Percentiles rank a stretch among this genome's conserved stretches.
These are phyloP conservation scores for Soucietia sequanensis DNA, from an alignment of 805 yeast species.

Conservation along the genomic window DNA sequence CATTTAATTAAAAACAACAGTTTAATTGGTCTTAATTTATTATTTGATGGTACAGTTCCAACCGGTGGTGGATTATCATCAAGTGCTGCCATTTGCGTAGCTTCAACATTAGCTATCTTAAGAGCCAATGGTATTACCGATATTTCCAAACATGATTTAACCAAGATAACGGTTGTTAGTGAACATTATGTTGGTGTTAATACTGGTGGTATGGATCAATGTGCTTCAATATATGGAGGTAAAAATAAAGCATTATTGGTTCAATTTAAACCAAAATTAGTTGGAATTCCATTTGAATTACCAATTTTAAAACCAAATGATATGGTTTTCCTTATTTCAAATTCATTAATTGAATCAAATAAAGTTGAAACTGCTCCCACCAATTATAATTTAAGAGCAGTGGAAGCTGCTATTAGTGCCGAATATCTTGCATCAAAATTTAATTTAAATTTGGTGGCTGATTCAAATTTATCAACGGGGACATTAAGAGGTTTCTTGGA, in stretches of 20 bases:
- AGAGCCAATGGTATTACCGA: constrained; percentile 46
- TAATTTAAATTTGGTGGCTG: constrained; percentile 41
- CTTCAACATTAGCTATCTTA: constrained; percentile 57
- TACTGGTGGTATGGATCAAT: constrained; percentile 81
- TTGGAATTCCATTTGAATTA: constrained; percentile 53
- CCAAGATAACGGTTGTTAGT: constrained; percentile 59
- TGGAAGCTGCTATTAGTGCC: constrained; percentile 69
- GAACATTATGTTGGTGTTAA: constrained; percentile 74
- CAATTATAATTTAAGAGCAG: constrained; percentile 69
- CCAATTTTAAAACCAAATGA: constrained; percentile 44
- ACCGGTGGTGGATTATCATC: constrained; percentile 72
- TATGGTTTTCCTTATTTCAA: constrained; percentile 58
- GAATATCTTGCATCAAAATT: constrained; percentile 52
- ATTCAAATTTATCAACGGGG: constrained; percentile 55
- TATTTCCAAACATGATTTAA: constrained; percentile 51
- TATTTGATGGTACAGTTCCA: constrained; percentile 65
- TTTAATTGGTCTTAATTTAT: constrained; percentile 50
- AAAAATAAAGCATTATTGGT: constrained; percentile 56
- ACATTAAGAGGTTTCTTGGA: constrained; percentile 66
- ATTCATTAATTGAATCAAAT: constrained; percentile 60
- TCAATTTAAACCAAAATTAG: constrained; percentile 57
- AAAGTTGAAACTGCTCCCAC: constrained; percentile 69
- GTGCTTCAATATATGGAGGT: constrained; percentile 68
- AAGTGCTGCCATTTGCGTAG: constrained; percentile 70
- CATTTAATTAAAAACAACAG: constrained; percentile 16